Base-by-base conservation (phyloP, 768 basidiomycete species). In the Psilocybe azurescens region DNA sequence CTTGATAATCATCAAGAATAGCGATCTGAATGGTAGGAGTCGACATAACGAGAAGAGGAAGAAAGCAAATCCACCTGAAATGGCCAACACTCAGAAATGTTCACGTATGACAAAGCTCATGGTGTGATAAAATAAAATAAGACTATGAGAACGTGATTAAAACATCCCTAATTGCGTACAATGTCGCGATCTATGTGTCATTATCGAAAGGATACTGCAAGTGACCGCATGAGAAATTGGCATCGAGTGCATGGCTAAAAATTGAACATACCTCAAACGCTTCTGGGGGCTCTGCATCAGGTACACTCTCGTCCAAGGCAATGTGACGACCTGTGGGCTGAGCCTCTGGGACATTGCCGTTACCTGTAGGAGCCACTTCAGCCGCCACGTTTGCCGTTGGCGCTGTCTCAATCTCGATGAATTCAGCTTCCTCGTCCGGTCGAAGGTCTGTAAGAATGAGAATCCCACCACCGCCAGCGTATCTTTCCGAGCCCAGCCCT, bases 391-490 rank as follows among this genome's bases (percentile, higher is more conserved):
- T 70, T 30, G 70, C 72, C 11, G 69, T 67, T 36, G 69, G 70
- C 20, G 77, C 75, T 13, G 82, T 75, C 56, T 80, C 79, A 55
- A 85, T 76, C 59, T 86, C 85, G 59, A 98, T 89, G 71, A 89
- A 89, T 70, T 95, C 91, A 4, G 83, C 85, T 61, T 85, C 85
- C 59, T 90, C 90, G 28, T 83, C 84, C 9, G 93, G 89, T 65
- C 80, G 83, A 50, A 82, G 82, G 75, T 97, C 95, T 39, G 83
- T 77, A 60, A 99, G 74, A 63, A 99, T 84, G 58, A 99, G 71
- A 65, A 99, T 95, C 3, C 95, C 95, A 49, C 93, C 93, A 18
- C 94, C 95, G 39, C 90, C 89, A 39, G 86, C 88, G 67, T 85
- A 89, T 65, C 84, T 86, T 70, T 90, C 87, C 33, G 86, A 80